These are phyloP conservation scores for Clavulina sp. DNA, from an alignment of 768 basidiomycete genomes.

Conservation along the genomic window DNA sequence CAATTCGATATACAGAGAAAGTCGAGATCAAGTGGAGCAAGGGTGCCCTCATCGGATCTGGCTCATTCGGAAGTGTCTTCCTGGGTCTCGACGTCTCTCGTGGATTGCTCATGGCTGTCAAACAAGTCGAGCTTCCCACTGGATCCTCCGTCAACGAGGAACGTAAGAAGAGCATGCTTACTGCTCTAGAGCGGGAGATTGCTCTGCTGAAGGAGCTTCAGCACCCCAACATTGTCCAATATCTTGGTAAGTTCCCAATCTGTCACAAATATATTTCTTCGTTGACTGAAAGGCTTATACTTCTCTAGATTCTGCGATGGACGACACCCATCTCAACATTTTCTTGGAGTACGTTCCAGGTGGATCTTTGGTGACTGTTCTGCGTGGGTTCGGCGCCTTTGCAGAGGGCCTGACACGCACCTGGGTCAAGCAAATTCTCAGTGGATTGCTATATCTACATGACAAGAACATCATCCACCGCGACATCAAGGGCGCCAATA, in stretches of 20 bases:
- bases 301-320: constrained; percentile 71
- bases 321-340: constrained; percentile 82
- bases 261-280: neutral
- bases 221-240: constrained; percentile 95
- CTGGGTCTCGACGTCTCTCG: constrained; percentile 86
- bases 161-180: constrained; percentile 85
- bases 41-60: constrained; percentile 85
- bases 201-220: constrained; percentile 82
- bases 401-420: constrained; percentile 84
- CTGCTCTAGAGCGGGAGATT: constrained; percentile 82
- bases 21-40: constrained; percentile 83
- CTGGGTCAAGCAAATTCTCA: constrained; percentile 81
- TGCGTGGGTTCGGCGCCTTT: constrained; percentile 86
- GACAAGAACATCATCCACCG: constrained; percentile 90
- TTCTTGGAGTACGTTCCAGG: constrained; percentile 96
- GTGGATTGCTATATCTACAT: constrained; percentile 79
- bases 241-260: constrained; percentile 57
- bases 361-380: constrained; percentile 76
- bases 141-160: constrained; percentile 76
- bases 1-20: constrained; percentile 26
- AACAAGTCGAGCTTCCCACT: constrained; percentile 85
- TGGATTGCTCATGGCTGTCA: constrained; percentile 90
- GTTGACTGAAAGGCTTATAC: neutral
- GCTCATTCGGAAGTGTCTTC: constrained; percentile 90
- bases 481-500: constrained; percentile 98